These are phyloP conservation scores for Petunia secreta DNA, from an alignment of 257 asterid genomes.

Conservation along the genomic window DNA sequence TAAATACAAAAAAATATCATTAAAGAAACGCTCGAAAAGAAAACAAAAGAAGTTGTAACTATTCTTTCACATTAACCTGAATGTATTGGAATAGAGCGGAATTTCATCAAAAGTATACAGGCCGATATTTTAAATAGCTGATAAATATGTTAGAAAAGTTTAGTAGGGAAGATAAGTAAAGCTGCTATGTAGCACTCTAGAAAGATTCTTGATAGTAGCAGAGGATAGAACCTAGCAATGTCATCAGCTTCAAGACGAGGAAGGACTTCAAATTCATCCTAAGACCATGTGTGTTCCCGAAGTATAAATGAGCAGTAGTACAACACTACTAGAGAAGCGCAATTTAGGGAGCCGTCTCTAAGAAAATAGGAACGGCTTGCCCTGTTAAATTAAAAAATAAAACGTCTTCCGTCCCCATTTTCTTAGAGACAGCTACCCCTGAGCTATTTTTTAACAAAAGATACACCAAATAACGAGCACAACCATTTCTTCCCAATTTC, in stretches of 20 bases:
- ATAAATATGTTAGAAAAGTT: not conserved
- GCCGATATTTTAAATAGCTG: slow-evolving; percentile 37
- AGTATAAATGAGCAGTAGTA: slow-evolving; percentile 69
- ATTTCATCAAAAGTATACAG: slow-evolving; percentile 86
- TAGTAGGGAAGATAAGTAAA: slow-evolving; percentile 27
- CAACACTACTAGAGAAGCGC: slow-evolving; percentile 30
- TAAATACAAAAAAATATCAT: too few relatives aligned
- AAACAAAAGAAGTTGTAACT: too few relatives aligned
- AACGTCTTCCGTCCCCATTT: too few relatives aligned
- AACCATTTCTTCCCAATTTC: too few relatives aligned
- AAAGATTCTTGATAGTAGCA: slow-evolving; percentile 78
- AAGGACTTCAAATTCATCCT: slow-evolving; percentile 83
- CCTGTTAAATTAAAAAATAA: slow-evolving; percentile 24
- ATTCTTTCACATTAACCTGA: slow-evolving; percentile 55
- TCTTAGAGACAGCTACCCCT: too few relatives aligned
- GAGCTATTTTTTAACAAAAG: too few relatives aligned
- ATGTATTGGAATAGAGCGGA: slow-evolving; percentile 86
- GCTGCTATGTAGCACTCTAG: slow-evolving; percentile 87
- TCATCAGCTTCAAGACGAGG: slow-evolving; percentile 66
- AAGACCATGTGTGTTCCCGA: slow-evolving; percentile 70
- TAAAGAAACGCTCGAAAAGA: too few relatives aligned
- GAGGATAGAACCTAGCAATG: slow-evolving; percentile 69
- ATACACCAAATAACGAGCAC: too few relatives aligned
- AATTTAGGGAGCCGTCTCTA: too few relatives aligned
- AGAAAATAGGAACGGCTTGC: slow-evolving; percentile 46